Evolutionary conservation across 768 basidiomycete species (phyloP).

Genomic region (Paxillus rubicundulus): DNA sequence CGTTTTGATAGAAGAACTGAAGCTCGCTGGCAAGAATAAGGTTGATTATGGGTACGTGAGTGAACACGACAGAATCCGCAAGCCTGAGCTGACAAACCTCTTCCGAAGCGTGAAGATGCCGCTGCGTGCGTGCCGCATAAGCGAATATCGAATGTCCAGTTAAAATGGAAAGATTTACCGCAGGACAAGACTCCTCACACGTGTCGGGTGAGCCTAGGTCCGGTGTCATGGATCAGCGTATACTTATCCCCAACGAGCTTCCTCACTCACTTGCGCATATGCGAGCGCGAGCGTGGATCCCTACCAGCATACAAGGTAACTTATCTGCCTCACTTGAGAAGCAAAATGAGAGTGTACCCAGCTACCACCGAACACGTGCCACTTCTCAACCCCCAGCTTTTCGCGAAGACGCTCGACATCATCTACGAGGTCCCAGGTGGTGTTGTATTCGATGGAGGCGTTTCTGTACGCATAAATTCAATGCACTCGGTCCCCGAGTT

Average conservation of each 20-base stretch:
- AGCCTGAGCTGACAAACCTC: constrained; percentile 43
- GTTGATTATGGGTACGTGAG: neutral
- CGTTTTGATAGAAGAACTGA: constrained; percentile 90
- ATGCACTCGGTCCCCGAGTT: constrained; percentile 1
- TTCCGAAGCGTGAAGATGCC: constrained; percentile 88
- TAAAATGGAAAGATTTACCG: constrained; percentile 42
- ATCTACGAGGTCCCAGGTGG: constrained; percentile 90
- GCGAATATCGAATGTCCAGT: neutral
- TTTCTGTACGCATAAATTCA: constrained; percentile 40
- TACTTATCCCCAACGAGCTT: neutral
- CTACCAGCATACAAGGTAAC: constrained; percentile 30
- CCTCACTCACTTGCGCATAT: constrained; percentile 68
- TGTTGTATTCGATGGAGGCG: constrained; percentile 82
- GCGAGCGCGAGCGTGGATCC: constrained; percentile 85
- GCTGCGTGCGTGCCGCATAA: constrained; percentile 34
- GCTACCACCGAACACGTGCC: constrained; percentile 94
- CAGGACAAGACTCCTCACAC: constrained; percentile 74
- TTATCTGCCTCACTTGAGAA: neutral
- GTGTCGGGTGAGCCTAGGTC: constrained; percentile 70
- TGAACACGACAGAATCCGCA: neutral
- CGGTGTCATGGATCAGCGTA: neutral
- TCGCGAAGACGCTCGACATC: constrained; percentile 84
- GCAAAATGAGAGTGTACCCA: constrained; percentile 57
- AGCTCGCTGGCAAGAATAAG: constrained; percentile 54
- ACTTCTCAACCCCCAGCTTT: constrained; percentile 74